These are phyloP conservation scores for Chaetoceros muelleri DNA, from an alignment of 108 stramenopile genomes.

Conservation along the genomic window DNA sequence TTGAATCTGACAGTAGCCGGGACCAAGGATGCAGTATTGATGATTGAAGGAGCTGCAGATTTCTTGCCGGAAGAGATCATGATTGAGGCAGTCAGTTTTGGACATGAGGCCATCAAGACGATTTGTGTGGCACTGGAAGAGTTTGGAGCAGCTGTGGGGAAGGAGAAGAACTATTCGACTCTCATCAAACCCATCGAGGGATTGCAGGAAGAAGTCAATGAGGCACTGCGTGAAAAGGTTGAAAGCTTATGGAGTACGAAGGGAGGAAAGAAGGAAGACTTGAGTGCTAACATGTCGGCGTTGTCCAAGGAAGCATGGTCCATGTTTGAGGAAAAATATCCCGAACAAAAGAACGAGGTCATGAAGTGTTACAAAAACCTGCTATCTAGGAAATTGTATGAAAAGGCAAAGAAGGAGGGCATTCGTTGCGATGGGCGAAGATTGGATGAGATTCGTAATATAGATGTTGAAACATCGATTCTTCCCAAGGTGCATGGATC, in stretches of 20 bases:
- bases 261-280: slow-evolving; percentile 16
- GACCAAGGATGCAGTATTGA: slow-evolving; percentile 82
- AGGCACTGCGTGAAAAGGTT: slow-evolving; percentile 20
- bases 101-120: slow-evolving; percentile 66
- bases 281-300: slow-evolving; percentile 28
- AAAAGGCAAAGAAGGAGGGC: slow-evolving; percentile 28
- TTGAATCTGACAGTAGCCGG: slow-evolving; percentile 76
- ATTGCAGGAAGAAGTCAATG: slow-evolving; percentile 49
- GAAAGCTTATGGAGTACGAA: slow-evolving; percentile 15
- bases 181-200: slow-evolving; percentile 32
- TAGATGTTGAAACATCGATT: slow-evolving; percentile 35
- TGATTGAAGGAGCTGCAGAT: slow-evolving; percentile 92
- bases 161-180: slow-evolving; percentile 50
- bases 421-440: slow-evolving; percentile 56
- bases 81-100: slow-evolving; percentile 73
- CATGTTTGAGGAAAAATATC: slow-evolving; percentile 40
- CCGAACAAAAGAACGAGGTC: slow-evolving; percentile 37
- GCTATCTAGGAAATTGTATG: slow-evolving; percentile 55
- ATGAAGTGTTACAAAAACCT: slow-evolving; percentile 48
- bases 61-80: slow-evolving; percentile 81
- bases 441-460: slow-evolving; percentile 45
- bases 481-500: slow-evolving; percentile 75
- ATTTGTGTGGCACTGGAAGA: slow-evolving; percentile 70
- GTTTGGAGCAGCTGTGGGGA: slow-evolving; percentile 43
- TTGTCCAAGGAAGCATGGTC: slow-evolving; percentile 44